Evolutionary conservation across 2,329 filamentous ascomycete species (phyloP), one percentile per base, ranked within the genome.

Genomic region (Alternaria novae-zelandiae): DNA sequence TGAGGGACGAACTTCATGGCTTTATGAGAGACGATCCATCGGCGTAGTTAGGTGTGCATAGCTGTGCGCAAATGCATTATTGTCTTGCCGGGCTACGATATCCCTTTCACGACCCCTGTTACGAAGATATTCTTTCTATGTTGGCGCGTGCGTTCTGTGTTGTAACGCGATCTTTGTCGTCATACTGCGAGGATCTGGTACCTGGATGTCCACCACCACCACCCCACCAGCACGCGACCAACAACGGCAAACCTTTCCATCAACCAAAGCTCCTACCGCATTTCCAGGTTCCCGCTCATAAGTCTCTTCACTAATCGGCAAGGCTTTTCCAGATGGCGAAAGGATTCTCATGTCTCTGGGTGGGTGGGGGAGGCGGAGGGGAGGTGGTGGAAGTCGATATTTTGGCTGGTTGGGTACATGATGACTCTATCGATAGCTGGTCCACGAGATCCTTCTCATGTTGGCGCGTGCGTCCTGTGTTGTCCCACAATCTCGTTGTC

Each of bases 1-100:
- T 62, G 59, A 62, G 58, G 58, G 32, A 61, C 45, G 58, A 53
- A 32, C 54, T 54, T 63, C 55, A 59, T 59, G 60, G 60, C 32
- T 49, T 63, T 49, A 63, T 43, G 60, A 63, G 60, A 63, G 56
- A 63, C 21, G 60, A 54, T 8, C 5, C 1, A 26, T 11, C 10
- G 51, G 55, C 44, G 55, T 54, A 28, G 20, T 41, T 30, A 50
- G 55, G 49, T 58, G 20, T 41, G 46, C 43, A 53, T 53, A 50
- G 30, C 26, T 17, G 13, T 56, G 20, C 3, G 28, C 32, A n/a
- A 61, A 61, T 63, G 49, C 30, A 54, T 41, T n/a, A 44, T 59
- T 36, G 15, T 55, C 47, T 45, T 28, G 50, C 43, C 7, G n/a
- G 43, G n/a, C 28, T 10, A n/a, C 15, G 17, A 26, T 25, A 5